These are phyloP conservation scores for Sporopachydermia quercuum DNA, from an alignment of 805 yeast species.

Conservation along the genomic window DNA sequence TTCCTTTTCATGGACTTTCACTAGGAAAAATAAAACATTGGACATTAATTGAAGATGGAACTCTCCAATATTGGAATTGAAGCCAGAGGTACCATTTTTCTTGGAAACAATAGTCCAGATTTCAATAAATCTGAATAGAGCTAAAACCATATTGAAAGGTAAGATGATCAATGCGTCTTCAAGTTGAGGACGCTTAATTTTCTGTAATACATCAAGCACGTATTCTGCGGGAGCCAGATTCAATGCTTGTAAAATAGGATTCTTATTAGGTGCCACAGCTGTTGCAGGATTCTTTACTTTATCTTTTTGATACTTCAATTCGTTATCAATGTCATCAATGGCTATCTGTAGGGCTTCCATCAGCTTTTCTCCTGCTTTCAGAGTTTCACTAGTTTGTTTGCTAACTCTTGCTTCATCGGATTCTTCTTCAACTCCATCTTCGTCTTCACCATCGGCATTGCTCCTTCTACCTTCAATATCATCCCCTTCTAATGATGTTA, in stretches of 20 bases:
- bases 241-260: conserved; percentile 63
- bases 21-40: conserved; percentile 59
- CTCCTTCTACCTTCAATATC: conserved; percentile 27
- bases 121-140: conserved; percentile 57
- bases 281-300: conserved; percentile 36
- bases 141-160: conserved; percentile 73
- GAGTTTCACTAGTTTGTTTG: conserved; percentile 77
- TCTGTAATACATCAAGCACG: conserved; percentile 54
- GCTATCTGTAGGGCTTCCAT: conserved; percentile 89
- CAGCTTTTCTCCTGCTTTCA: conserved; percentile 86
- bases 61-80: conserved; percentile 6
- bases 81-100: conserved; percentile 26
- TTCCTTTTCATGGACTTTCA: conserved; percentile 66
- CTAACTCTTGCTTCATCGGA: conserved; percentile 50
- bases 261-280: conserved; percentile 41
- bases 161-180: conserved; percentile 87
- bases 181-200: conserved; percentile 69
- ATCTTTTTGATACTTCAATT: conserved; percentile 31
- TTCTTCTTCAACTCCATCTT: conserved; percentile 25
- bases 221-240: conserved; percentile 53
- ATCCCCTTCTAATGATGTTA: conserved; percentile 55
- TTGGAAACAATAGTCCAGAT: conserved; percentile 49
- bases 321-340: conserved; percentile 45
- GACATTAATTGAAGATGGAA: conserved; percentile 51
- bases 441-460: conserved; percentile 21